Evolutionary conservation across 495 filamentous ascomycete species (phyloP), one percentile per base, ranked within the genome.

Genomic region (Chaetomium cochliodes): DNA sequence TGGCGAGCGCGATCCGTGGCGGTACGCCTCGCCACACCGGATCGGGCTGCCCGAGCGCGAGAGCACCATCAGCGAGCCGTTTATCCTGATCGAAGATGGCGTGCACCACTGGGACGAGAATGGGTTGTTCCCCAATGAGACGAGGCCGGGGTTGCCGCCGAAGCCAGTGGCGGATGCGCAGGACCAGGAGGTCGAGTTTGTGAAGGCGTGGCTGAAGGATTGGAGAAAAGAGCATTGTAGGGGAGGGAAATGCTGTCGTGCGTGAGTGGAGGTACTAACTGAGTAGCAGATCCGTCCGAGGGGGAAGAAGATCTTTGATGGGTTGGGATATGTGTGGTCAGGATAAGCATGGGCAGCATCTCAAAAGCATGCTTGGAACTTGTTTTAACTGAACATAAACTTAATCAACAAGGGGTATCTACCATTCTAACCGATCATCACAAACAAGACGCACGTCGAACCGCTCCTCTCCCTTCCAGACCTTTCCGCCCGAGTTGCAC

Each of bases 81-180:
- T 86, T 63, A 77, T 88, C 26, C 69, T 89, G 59, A 87, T 91
- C 60, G 74, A 78, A n/a, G 81, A 78, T 0, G 86, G 78, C 0
- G 86, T 89, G 52, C 88, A 90, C 73, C 86, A 90, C 74, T 90
- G 84, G 85, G 88, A 90, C 72, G 84, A 90, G 81, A 89, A 90
- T 70, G 87, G 87, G 11, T 58, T 88, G 50, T 86, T 86, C 54
- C 74, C 77, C 4, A 87, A 88, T 65, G 78, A 89, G 77, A 86
- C 82, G 5, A 80, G 71, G 15, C 53, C 78, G 4, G 74, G 74
- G 2, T 62, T 86, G 55, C 86, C 87, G 22, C 88, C 88, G 2
- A 58, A 63, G 5, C 74, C 80, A 46, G 80, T 91, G 3, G 72
- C 68, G 25, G 77, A 85, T 28, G 74, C 82, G 25, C 88, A 91